A percentile compares a stretch with the other conserved stretches of the same genome.
These are phyloP conservation scores for Cicer arietinum DNA, from an alignment of 306 rosid species.

Conservation along the genomic window DNA sequence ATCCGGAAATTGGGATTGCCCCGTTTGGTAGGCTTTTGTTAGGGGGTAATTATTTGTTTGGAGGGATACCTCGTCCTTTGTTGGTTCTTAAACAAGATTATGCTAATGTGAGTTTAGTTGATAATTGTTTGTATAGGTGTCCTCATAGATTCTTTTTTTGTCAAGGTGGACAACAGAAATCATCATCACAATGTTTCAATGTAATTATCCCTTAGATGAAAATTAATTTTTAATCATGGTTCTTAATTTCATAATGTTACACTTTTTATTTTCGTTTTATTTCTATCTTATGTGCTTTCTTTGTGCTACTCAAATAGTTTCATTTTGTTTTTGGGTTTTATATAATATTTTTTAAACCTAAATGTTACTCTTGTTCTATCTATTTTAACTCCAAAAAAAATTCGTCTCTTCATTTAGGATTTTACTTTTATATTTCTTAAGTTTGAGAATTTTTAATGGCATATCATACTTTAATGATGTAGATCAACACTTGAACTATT, in stretches of 20 bases:
- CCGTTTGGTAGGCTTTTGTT: conserved; percentile 69
- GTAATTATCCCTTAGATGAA: conserved; percentile 53
- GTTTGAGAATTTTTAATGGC: too few relatives aligned
- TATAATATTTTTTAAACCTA: too few relatives aligned
- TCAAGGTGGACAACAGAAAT: conserved; percentile 76
- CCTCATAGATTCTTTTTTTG: conserved; percentile 76
- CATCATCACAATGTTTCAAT: conserved; percentile 49
- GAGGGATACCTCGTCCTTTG: conserved; percentile 70
- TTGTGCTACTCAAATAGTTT: background rate
- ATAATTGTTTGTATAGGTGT: conserved; percentile 75
- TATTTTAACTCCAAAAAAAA: too few relatives aligned
- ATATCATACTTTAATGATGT: too few relatives aligned
- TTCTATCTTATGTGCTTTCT: background rate
- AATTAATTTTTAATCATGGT: background rate
- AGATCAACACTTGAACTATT: too few relatives aligned
- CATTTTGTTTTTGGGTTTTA: too few relatives aligned
- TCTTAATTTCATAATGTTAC: conserved; percentile 2
- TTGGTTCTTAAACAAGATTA: conserved; percentile 60
- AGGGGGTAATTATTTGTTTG: conserved; percentile 73
- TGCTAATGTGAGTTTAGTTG: conserved; percentile 66
- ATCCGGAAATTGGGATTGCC: conserved; percentile 56
- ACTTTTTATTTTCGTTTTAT: background rate
- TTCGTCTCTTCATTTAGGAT: too few relatives aligned
- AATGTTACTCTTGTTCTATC: too few relatives aligned
- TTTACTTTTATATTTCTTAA: too few relatives aligned